These are phyloP conservation scores for Arthrobotrys sinensis DNA, from an alignment of 2,329 filamentous ascomycete genomes.

Conservation along the genomic window DNA sequence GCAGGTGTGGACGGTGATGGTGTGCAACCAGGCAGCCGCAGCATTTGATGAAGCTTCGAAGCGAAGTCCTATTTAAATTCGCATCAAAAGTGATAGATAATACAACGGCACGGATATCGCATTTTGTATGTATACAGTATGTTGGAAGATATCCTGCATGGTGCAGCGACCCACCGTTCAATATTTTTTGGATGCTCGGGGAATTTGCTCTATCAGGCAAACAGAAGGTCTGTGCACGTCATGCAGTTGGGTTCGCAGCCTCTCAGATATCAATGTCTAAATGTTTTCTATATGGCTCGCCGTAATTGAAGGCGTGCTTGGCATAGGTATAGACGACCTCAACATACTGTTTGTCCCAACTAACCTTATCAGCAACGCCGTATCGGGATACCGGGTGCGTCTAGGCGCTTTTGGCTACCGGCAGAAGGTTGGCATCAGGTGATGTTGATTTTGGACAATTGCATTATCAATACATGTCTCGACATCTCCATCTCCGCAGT, in stretches of 20 bases:
- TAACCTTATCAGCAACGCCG: not conserved
- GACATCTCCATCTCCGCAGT: no score
- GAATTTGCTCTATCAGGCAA: no score
- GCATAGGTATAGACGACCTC: not conserved
- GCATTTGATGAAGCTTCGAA: no score
- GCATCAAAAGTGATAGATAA: no score
- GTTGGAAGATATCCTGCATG: not conserved
- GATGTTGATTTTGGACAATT: no score
- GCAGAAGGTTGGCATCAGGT: no score
- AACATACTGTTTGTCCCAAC: not conserved
- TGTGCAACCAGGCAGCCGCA: not conserved
- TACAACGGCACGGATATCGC: no score
- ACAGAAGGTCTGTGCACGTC: not conserved
- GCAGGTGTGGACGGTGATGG: slow-evolving; percentile 1
- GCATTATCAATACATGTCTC: no score
- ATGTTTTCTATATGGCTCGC: not conserved
- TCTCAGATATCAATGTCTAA: not conserved
- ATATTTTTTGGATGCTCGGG: not conserved
- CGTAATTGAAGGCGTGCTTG: not conserved
- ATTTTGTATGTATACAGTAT: no score
- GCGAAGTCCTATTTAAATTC: no score
- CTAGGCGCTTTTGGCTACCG: no score
- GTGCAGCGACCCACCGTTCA: not conserved
- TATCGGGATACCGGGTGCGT: no score
- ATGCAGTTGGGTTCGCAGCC: slow-evolving; percentile 1